Evolutionary conservation across 2,329 filamentous ascomycete species (phyloP).

Genomic region (Xylariales sp.): DNA sequence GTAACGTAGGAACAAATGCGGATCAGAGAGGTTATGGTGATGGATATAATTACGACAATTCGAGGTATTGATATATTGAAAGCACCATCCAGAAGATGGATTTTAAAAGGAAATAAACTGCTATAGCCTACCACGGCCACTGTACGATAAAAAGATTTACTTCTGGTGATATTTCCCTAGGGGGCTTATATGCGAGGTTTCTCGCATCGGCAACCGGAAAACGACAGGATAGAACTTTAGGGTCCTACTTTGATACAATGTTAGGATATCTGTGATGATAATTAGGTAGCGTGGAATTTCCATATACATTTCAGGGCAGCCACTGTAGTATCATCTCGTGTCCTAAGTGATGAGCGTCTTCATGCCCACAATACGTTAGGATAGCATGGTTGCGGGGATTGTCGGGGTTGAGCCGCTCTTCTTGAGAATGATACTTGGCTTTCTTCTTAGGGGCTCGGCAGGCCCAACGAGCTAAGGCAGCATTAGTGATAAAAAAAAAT

Average conservation of each 20-base stretch:
- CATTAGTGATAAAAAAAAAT: not conserved
- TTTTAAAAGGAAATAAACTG: constrained; percentile 6
- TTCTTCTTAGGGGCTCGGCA: not conserved
- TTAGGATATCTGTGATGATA: not conserved
- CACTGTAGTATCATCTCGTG: too few relatives aligned
- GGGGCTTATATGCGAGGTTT: constrained; percentile 2
- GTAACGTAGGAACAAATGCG: constrained; percentile 46
- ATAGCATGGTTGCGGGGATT: not conserved
- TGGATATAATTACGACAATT: constrained; percentile 47
- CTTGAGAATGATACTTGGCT: not conserved
- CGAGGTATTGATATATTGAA: constrained; percentile 43
- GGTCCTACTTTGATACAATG: not conserved
- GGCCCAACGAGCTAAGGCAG: not conserved
- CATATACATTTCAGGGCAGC: not conserved
- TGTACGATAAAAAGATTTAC: constrained; percentile 26
- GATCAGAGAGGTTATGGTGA: constrained; percentile 44
- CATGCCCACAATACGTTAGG: not conserved
- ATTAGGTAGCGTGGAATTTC: not conserved
- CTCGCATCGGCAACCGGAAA: not conserved
- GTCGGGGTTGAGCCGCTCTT: not conserved
- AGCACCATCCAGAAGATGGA: constrained; percentile 14
- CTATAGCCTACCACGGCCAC: constrained; percentile 12
- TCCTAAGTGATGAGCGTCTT: not conserved
- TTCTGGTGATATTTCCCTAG: constrained; percentile 7
- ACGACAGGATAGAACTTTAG: not conserved